A percentile compares a stretch with the other conserved stretches of the same genome.
Conservation (phyloP, 768 basidiomycete species). For the Tulasnella sp. region DNA sequence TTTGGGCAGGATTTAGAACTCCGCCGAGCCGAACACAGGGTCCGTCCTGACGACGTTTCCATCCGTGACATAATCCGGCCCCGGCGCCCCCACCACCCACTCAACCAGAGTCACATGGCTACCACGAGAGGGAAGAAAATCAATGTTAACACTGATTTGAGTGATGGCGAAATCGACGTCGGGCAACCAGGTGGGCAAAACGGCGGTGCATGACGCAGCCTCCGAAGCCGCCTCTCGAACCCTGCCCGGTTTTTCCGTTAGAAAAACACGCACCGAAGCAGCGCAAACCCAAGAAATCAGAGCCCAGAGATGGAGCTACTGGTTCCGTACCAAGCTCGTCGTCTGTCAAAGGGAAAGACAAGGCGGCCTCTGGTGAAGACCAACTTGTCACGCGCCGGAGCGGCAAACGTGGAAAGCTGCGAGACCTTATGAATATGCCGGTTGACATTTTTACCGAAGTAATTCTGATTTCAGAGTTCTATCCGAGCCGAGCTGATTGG, state of each 20-base stretch:
- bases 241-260: neutral
- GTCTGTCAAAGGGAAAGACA: neutral
- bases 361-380: neutral
- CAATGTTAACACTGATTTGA: neutral
- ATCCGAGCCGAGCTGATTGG: neutral
- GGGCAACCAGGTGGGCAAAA: neutral
- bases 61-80: too few relatives aligned
- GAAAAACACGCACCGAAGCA: neutral
- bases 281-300: neutral
- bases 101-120: neutral
- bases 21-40: too few relatives aligned
- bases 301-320: neutral
- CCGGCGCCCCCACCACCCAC: neutral
- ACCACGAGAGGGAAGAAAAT: neutral
- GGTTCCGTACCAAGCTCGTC: neutral
- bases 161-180: neutral
- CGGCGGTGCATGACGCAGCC: neutral
- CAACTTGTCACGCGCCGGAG: neutral
- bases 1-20: too few relatives aligned
- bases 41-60: too few relatives aligned
- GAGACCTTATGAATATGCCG: constrained; percentile 27
- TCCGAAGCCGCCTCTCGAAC: neutral
- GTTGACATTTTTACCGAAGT: constrained; percentile 28
- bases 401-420: constrained; percentile 21
- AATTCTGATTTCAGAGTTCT: neutral